phyloP scores from a whole-genome alignment of 805 yeast genomes.

The Wickerhamiella nectarea region DNA sequence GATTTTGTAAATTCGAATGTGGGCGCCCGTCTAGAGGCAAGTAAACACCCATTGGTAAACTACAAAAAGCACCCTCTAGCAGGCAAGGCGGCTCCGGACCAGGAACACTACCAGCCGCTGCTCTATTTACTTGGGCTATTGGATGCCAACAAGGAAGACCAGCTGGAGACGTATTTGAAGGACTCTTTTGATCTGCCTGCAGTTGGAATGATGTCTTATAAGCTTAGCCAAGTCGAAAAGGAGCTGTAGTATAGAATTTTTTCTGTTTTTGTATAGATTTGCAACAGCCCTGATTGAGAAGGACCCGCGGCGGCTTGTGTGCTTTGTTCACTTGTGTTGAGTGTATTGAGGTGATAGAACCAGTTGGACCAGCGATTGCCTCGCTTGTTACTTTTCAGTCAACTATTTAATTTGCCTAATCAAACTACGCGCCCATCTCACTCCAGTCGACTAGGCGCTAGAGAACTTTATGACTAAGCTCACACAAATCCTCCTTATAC shows the following conservation, averaged over 20 bases:
- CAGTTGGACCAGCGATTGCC: too few species aligned
- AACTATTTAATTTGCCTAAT: too few species aligned
- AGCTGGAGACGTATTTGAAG: constrained; percentile 10
- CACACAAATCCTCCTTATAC: too few species aligned
- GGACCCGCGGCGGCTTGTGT: too few species aligned
- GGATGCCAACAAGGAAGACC: constrained; percentile 20
- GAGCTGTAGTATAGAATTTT: too few species aligned
- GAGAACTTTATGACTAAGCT: not conserved
- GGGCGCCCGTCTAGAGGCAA: constrained; percentile 8
- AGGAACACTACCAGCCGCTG: constrained; percentile 42
- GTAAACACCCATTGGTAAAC: constrained; percentile 22
- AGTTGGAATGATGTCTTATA: not conserved
- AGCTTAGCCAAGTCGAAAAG: not conserved
- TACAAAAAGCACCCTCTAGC: constrained; percentile 17
- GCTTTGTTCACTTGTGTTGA: too few species aligned
- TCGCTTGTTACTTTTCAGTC: too few species aligned
- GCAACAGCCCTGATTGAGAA: too few species aligned
- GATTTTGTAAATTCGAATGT: constrained; percentile 24
- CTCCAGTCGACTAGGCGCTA: too few species aligned
- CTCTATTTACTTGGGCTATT: constrained; percentile 15
- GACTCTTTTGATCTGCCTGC: not conserved
- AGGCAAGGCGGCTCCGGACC: constrained; percentile 47
- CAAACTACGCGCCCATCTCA: too few species aligned
- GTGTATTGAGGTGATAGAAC: too few species aligned
- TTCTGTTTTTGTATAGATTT: too few species aligned